Percentiles rank a stretch among this genome's conserved stretches.
phyloP scores from a whole-genome alignment of 2,329 filamentous ascomycete species.

The Monilinia fructicola region DNA sequence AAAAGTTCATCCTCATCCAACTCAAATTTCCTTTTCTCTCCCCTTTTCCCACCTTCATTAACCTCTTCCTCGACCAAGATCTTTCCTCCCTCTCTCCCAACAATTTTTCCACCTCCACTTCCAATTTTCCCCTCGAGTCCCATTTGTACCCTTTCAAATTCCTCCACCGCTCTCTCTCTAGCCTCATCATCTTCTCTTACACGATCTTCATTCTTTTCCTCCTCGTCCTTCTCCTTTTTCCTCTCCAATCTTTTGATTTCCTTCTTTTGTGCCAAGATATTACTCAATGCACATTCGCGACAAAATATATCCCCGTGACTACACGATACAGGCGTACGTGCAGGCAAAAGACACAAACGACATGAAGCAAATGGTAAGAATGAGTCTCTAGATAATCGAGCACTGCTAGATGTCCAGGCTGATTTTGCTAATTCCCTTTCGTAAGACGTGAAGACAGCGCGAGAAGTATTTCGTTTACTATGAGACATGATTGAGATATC shows the following conservation, averaged over 20 bases:
- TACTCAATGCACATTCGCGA: constrained; percentile 86
- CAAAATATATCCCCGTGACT: constrained; percentile 88
- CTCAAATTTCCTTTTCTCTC: constrained; percentile 73
- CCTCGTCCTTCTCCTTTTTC: constrained; percentile 58
- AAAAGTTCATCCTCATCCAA: constrained; percentile 75
- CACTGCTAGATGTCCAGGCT: constrained; percentile 77
- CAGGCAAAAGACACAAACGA: constrained; percentile 78
- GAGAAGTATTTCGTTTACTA: constrained; percentile 85
- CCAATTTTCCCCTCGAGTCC: constrained; percentile 51
- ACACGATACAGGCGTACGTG: constrained; percentile 81
- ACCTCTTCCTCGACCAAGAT: constrained; percentile 45
- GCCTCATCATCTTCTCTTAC: constrained; percentile 67
- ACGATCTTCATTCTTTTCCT: constrained; percentile 61
- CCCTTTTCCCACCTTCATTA: constrained; percentile 39
- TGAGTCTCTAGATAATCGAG: constrained; percentile 84
- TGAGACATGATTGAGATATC: constrained; percentile 43
- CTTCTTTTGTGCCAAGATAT: constrained; percentile 87
- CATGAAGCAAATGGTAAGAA: constrained; percentile 91
- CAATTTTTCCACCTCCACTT: constrained; percentile 40
- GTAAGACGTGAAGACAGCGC: constrained; percentile 90
- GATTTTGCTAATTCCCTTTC: constrained; percentile 80
- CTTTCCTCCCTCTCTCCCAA: constrained; percentile 47
- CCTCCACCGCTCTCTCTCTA: constrained; percentile 65
- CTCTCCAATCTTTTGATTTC: constrained; percentile 83
- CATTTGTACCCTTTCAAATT: constrained; percentile 84